These are phyloP conservation scores for Xylaria sp. DNA, from an alignment of 2,329 filamentous ascomycete genomes.

Conservation along the genomic window DNA sequence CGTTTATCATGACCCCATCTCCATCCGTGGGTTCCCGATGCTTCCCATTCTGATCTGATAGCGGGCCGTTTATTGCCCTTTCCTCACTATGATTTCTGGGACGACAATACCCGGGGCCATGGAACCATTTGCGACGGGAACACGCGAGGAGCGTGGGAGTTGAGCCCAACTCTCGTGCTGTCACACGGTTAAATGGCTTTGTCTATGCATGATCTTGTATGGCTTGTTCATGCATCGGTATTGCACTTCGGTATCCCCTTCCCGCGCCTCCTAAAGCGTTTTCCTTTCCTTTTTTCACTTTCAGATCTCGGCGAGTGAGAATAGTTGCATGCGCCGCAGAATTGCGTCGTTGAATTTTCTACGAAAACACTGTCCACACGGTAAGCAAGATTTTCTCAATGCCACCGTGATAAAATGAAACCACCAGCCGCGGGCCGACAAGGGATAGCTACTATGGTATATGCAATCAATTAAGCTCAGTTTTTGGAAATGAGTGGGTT, in stretches of 20 bases:
- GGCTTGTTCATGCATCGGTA: neutral
- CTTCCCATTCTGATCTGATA: neutral
- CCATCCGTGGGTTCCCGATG: neutral
- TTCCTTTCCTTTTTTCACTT: neutral
- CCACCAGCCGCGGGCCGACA: neutral
- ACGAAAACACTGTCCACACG: neutral
- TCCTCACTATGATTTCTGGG: neutral
- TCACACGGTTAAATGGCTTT: neutral
- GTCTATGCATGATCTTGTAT: neutral
- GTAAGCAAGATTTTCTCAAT: neutral
- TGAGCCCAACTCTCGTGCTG: neutral
- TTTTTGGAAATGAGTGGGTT: neutral
- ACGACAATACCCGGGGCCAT: constrained; percentile 4
- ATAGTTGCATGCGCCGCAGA: neutral
- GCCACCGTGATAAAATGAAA: neutral
- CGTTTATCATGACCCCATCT: neutral
- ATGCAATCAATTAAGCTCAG: neutral
- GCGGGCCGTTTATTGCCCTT: neutral
- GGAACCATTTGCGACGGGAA: constrained; percentile 12
- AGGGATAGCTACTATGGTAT: neutral
- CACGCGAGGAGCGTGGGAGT: neutral
- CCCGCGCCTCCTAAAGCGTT: neutral
- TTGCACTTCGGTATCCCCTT: neutral
- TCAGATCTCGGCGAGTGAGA: neutral
- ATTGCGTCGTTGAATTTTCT: neutral